Conservation (phyloP, 2,329 filamentous ascomycete genomes). For the Emergomyces pasteurianus region DNA sequence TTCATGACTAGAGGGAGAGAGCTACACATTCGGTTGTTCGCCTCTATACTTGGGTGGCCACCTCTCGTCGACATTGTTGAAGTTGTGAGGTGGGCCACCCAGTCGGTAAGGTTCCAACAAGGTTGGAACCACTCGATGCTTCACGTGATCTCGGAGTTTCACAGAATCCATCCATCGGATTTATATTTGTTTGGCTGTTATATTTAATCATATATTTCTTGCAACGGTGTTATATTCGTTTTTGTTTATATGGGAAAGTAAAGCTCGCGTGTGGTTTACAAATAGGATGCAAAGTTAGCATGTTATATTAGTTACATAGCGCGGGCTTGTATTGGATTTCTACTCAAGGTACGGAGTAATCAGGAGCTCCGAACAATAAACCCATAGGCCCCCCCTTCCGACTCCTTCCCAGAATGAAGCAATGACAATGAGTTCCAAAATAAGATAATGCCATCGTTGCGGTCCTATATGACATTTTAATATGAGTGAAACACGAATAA, state of each 20-base stretch:
- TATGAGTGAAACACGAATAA: neutral
- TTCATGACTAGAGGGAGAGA: neutral
- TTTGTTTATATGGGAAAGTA: neutral
- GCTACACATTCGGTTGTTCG: neutral
- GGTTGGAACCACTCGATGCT: too few relatives aligned
- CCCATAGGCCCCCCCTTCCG: neutral
- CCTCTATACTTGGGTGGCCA: neutral
- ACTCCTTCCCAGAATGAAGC: neutral
- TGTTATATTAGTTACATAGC: neutral
- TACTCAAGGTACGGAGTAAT: neutral
- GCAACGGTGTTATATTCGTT: neutral
- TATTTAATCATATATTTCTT: too few relatives aligned
- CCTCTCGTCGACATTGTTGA: neutral
- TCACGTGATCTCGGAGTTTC: neutral
- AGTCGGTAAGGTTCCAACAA: too few relatives aligned
- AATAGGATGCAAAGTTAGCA: neutral
- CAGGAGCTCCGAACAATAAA: neutral
- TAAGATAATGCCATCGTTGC: neutral
- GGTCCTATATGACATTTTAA: neutral
- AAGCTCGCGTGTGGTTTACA: neutral
- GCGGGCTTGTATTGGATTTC: neutral
- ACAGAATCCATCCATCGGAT: neutral
- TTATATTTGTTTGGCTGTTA: neutral
- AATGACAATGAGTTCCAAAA: neutral
- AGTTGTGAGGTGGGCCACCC: too few relatives aligned